Base-by-base conservation (phyloP, 148 eudicot species). In the Linanthus parryae region DNA sequence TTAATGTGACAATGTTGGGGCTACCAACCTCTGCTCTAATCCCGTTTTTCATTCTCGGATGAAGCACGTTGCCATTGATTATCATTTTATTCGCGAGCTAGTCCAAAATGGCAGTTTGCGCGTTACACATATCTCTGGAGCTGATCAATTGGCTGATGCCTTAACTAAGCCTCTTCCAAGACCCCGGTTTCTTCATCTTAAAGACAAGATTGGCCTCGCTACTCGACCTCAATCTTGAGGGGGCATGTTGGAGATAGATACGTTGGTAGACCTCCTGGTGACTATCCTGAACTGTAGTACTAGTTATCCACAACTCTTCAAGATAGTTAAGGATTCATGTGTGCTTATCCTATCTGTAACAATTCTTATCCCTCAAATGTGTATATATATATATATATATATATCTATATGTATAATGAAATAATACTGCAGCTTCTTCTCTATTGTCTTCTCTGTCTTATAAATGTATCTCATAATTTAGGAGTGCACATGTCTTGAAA, bases 11-110 rank as follows among this genome's bases (percentile, higher is more conserved):
- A 55, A 45, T 22, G 5, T 48, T 15, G 27, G 34, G 52, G 52
- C 52, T 14, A 28, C 52, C 18, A 26, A 48, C 8, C 14, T 48
- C 10, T 25, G 52, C 11, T 48, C 41, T 0, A 64, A 64, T n/a
- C 61, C 62, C 0, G 54, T 54, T 8, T 63, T 63, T 22, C 59
- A 62, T 13, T 54, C 59, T 4, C 10, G 67, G 18, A 52, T 62
- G 52, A 62, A 62, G 31, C 66, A 62, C 43, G 24, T 43, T 15
- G 61, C 50, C 5, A 29, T 57, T 29, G 51, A 45, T 20, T 62
- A 40, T 29, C 35, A 48, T 48, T 48, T 48, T 16, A 13, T 62
- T 19, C 43, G 66, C 6, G 51, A 52, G 15, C 50, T 18, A 7
- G 58, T 62, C 8, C 49, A 52, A 14, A 13, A 31, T 51, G 58